phyloP scores from a whole-genome alignment of 805 yeast genomes.

The Candida yuanshanica region DNA sequence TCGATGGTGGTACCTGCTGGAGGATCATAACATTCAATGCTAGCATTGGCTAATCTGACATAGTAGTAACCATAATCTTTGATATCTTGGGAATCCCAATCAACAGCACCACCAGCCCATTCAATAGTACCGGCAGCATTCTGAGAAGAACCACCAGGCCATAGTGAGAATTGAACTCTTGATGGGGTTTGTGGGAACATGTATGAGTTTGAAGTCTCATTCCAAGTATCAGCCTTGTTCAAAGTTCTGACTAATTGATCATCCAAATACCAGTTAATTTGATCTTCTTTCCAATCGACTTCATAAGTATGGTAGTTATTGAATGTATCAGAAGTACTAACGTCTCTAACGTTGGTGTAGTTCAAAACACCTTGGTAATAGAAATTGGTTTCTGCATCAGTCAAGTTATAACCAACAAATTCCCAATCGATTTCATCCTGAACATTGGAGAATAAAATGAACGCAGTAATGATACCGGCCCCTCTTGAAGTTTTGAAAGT shows the following conservation, averaged over 20 bases:
- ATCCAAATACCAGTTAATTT: constrained; percentile 66
- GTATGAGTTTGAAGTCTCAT: constrained; percentile 52
- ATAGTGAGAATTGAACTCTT: constrained; percentile 63
- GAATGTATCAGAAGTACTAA: constrained; percentile 46
- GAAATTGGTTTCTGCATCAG: constrained; percentile 68
- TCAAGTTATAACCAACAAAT: constrained; percentile 71
- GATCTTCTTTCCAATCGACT: constrained; percentile 77
- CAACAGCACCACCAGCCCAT: constrained; percentile 85
- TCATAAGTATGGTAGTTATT: constrained; percentile 68
- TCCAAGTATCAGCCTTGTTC: constrained; percentile 52
- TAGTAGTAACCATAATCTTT: constrained; percentile 76
- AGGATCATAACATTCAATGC: constrained; percentile 65
- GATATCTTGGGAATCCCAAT: constrained; percentile 79
- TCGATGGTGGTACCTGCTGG: constrained; percentile 46
- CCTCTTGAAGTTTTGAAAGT: constrained; percentile 67
- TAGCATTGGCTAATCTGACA: constrained; percentile 53
- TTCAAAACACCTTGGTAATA: constrained; percentile 71
- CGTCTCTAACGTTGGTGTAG: constrained; percentile 51
- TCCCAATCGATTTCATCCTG: constrained; percentile 91
- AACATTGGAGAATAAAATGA: constrained; percentile 74
- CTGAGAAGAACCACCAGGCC: constrained; percentile 69
- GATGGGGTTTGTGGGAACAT: constrained; percentile 71
- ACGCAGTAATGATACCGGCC: constrained; percentile 81
- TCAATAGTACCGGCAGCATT: constrained; percentile 55
- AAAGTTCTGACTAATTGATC: constrained; percentile 64